Percentiles rank a stretch among this genome's conserved stretches.
phyloP scores from a whole-genome alignment of 1,284 basidiomycete genomes.

The Ceratobasidium sp. region DNA sequence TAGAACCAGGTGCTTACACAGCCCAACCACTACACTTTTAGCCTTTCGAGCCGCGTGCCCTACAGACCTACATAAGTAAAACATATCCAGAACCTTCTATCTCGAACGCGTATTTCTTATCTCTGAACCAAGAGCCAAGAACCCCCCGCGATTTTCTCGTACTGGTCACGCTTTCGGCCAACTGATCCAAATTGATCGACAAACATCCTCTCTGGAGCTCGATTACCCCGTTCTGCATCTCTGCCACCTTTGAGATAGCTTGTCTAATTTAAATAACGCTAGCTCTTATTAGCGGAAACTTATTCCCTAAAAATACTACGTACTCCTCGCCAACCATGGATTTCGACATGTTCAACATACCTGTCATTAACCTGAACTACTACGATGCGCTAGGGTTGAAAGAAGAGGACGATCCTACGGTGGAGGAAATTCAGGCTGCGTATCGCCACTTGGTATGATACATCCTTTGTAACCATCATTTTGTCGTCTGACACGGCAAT shows the following conservation, averaged over 20 bases:
- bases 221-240: too few species aligned
- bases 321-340: conserved; percentile 6
- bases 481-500: neutral
- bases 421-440: conserved; percentile 19
- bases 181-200: neutral
- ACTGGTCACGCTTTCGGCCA: too few species aligned
- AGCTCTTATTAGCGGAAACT: too few species aligned
- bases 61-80: neutral
- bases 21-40: neutral
- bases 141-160: too few species aligned
- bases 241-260: too few species aligned
- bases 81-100: conserved; percentile 1
- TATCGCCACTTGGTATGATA: conserved; percentile 15
- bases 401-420: neutral
- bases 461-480: neutral
- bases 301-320: neutral
- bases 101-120: neutral
- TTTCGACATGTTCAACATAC: conserved; percentile 34
- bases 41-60: neutral
- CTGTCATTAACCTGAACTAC: conserved; percentile 30
- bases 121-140: too few species aligned
- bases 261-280: too few species aligned
- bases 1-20: neutral
- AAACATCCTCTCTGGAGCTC: too few species aligned
- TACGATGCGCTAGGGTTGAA: conserved; percentile 29